Evolutionary conservation across 2,329 filamentous ascomycete genomes (phyloP).

Genomic region (Alternaria arbusti): DNA sequence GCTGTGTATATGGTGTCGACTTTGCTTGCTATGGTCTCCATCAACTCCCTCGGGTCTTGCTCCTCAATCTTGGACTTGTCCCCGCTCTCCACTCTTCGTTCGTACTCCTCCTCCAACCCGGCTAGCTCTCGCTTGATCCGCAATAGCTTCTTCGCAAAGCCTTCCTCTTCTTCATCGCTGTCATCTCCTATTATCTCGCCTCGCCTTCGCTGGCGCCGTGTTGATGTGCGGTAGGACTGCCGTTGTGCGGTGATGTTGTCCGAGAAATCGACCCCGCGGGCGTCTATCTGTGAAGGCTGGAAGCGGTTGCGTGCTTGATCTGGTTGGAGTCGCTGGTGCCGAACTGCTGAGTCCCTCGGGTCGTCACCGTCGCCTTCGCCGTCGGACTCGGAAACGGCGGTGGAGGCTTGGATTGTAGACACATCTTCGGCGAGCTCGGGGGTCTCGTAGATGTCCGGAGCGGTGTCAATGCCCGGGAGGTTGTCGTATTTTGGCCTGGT

Average conservation of each 20-base stretch:
- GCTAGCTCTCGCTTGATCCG: slow-evolving; percentile 83
- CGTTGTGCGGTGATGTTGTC: slow-evolving; percentile 80
- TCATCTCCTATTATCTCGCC: slow-evolving; percentile 73
- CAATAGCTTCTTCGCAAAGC: slow-evolving; percentile 77
- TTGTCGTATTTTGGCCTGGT: slow-evolving; percentile 57
- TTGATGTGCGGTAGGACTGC: slow-evolving; percentile 81
- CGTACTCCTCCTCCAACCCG: slow-evolving; percentile 64
- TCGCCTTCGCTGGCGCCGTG: slow-evolving; percentile 66
- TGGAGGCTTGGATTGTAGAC: slow-evolving; percentile 72
- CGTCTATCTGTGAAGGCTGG: slow-evolving; percentile 75
- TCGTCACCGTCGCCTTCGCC: slow-evolving; percentile 60
- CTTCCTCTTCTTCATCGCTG: slow-evolving; percentile 72
- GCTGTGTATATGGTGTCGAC: slow-evolving; percentile 68
- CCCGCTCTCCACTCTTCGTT: slow-evolving; percentile 56
- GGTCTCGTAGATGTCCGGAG: slow-evolving; percentile 96
- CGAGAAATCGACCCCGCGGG: slow-evolving; percentile 83
- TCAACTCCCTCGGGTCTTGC: slow-evolving; percentile 62
- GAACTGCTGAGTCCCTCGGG: slow-evolving; percentile 60
- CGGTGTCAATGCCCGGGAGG: slow-evolving; percentile 67
- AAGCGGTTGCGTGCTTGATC: slow-evolving; percentile 83
- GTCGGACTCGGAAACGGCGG: slow-evolving; percentile 53
- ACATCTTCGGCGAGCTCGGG: slow-evolving; percentile 90
- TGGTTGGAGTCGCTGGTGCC: slow-evolving; percentile 75
- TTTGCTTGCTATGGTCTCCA: slow-evolving; percentile 70
- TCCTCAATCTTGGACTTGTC: slow-evolving; percentile 48